Evolutionary conservation across 176 grass and related monocot species (phyloP), one percentile per base, ranked within the genome.

Genomic region (Oryza meridionalis): DNA sequence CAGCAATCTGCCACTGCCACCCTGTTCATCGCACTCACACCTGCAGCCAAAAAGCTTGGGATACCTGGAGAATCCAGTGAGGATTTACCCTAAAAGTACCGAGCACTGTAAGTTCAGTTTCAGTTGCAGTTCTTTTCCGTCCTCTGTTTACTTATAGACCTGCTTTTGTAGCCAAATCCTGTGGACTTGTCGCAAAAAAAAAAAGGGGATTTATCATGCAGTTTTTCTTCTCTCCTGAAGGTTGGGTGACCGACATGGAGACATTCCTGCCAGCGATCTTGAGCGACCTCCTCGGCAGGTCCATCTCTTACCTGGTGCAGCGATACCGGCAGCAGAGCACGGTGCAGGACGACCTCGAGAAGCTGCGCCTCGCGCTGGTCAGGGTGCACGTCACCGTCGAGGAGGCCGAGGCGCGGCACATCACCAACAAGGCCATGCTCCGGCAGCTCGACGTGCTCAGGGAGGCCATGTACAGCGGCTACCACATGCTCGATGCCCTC

Each of bases 341-440:
- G 68, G 24, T 27, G 35, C 68, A 44, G 31, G 79, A 58, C 8
- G 17, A 35, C 67, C 0, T 82, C 49, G 32, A 19, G 79, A 69
- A 62, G 80, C 80, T 82, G 50, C 80, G 42, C 9, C 50, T 82
- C 22, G 35, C 35, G 80, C 51, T 72, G 68, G 49, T 82, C 49
- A 70, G 80, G 33, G 80, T 9, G 51, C 17, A 25, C 80, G 51
- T 71, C 68, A 72, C 68, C 68, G 51, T 82, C 15, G 77, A 89
- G 77, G 82, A 76, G 49, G 82, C 87, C 5, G 77, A 85, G 63
- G 38, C 70, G 4, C 64, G 87, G 63, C 65, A 31, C 64, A 55
- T 89, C 87, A 85, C 77, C 49, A 89, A 85, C 47, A 50, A 70
- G 65, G 77, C 49, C 12, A 89, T 85, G 87, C 87, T 89, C 65